These are phyloP conservation scores for Globisporangium solare DNA, from an alignment of 352 stramenopile species.

Conservation along the genomic window DNA sequence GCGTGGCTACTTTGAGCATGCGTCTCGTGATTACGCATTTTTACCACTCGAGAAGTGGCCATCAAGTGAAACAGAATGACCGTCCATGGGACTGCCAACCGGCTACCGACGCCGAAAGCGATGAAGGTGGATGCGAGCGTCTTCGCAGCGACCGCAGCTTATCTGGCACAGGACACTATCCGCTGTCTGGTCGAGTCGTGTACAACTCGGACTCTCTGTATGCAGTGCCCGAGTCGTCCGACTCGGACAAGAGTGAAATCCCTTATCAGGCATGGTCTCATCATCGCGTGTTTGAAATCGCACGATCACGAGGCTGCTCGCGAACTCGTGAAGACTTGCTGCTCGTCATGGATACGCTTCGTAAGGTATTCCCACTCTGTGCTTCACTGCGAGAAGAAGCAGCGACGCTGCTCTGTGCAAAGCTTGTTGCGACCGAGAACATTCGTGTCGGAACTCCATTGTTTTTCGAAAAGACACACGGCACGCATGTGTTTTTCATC, in stretches of 20 bases:
- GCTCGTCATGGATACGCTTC: conserved; percentile 39
- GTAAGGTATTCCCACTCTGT: conserved; percentile 36
- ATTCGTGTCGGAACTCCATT: conserved; percentile 22
- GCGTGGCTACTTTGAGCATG: conserved; percentile 55
- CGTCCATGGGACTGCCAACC: background rate
- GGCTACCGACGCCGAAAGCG: background rate
- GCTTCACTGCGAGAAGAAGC: conserved; percentile 29
- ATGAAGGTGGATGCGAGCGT: background rate
- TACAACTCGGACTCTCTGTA: conserved; percentile 14
- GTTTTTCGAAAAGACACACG: conserved; percentile 25
- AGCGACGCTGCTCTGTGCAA: conserved; percentile 26
- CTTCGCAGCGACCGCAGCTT: background rate
- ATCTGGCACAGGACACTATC: too few species aligned
- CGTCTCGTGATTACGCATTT: conserved; percentile 45
- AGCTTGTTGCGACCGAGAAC: conserved; percentile 21
- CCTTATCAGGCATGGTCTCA: conserved; percentile 16
- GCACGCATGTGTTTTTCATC: conserved; percentile 24
- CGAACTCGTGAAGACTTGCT: conserved; percentile 36
- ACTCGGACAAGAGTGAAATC: conserved; percentile 5
- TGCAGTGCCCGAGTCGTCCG: conserved; percentile 3
- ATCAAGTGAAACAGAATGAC: conserved; percentile 7
- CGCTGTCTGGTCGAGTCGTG: background rate
- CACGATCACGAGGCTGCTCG: conserved; percentile 6
- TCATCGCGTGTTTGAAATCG: conserved; percentile 24
- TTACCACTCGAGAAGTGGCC: conserved; percentile 8